These are phyloP conservation scores for Fusarium floridanum DNA, from an alignment of 2,329 filamentous ascomycete genomes.

Conservation along the genomic window DNA sequence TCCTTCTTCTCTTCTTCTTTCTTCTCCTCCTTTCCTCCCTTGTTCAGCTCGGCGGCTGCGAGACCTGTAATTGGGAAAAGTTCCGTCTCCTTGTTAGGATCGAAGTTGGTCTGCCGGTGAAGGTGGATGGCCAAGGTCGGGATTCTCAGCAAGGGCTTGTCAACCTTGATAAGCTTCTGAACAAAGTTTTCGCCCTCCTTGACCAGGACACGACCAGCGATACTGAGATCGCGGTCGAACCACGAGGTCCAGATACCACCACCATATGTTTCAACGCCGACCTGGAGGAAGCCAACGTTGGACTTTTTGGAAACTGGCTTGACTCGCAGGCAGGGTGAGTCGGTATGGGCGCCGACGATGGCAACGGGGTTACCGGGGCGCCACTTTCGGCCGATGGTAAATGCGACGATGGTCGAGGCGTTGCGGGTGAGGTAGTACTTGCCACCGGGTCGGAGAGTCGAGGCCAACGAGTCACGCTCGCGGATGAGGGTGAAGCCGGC, in stretches of 20 bases:
- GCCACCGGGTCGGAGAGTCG: constrained; percentile 83
- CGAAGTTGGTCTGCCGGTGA: constrained; percentile 85
- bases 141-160: constrained; percentile 90
- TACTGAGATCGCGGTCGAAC: constrained; percentile 95
- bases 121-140: constrained; percentile 96
- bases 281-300: constrained; percentile 88
- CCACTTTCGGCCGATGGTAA: constrained; percentile 92
- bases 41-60: constrained; percentile 88
- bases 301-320: constrained; percentile 95
- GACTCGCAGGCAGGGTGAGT: constrained; percentile 90
- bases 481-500: constrained; percentile 90
- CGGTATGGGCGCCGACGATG: constrained; percentile 96
- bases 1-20: constrained; percentile 52
- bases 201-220: constrained; percentile 90
- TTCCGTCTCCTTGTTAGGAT: constrained; percentile 97
- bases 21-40: constrained; percentile 68
- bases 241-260: constrained; percentile 98
- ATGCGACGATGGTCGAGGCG: constrained; percentile 90
- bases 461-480: constrained; percentile 91
- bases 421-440: constrained; percentile 98
- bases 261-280: constrained; percentile 96
- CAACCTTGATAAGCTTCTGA: constrained; percentile 89
- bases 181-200: constrained; percentile 78
- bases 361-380: constrained; percentile 89
- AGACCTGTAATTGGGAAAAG: constrained; percentile 93